phyloP scores from a whole-genome alignment of 2,329 filamentous ascomycete genomes.

The Emericellopsis cladophorae region DNA sequence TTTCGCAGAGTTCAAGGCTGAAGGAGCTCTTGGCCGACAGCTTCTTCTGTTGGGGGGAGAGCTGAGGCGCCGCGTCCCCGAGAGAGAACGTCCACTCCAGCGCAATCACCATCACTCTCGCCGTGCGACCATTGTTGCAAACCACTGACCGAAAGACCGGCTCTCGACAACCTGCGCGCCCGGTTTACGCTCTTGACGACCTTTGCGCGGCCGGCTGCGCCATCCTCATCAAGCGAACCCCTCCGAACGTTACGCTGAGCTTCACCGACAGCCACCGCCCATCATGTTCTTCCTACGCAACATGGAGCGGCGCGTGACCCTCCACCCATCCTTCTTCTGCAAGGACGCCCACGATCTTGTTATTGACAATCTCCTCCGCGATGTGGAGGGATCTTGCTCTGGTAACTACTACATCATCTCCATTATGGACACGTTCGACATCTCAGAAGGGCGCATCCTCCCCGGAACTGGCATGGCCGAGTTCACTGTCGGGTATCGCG shows the following conservation, averaged over 20 bases:
- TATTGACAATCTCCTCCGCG: slow-evolving; percentile 75
- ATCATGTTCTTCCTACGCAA: slow-evolving; percentile 98
- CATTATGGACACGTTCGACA: slow-evolving; percentile 92
- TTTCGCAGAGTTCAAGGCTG: no score
- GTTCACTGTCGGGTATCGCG: slow-evolving; percentile 89
- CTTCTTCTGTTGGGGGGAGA: no score
- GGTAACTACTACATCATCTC: slow-evolving; percentile 97
- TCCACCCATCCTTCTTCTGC: slow-evolving; percentile 96
- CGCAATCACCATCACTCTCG: no score
- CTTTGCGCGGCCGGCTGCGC: no score
- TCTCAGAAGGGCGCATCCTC: slow-evolving; percentile 84
- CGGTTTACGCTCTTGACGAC: no score
- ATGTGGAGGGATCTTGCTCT: slow-evolving; percentile 90
- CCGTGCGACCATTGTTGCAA: no score
- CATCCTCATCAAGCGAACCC: not conserved
- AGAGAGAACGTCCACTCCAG: no score
- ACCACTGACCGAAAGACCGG: no score
- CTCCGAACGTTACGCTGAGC: not conserved
- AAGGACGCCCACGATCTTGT: slow-evolving; percentile 88
- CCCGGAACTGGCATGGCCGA: slow-evolving; percentile 86
- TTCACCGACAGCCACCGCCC: slow-evolving; percentile 6
- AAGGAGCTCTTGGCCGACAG: no score
- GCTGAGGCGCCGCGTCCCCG: no score
- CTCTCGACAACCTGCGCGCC: no score
- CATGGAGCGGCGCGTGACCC: slow-evolving; percentile 83